phyloP scores from a whole-genome alignment of 75 land plant species.

The Picea sitchensis region DNA sequence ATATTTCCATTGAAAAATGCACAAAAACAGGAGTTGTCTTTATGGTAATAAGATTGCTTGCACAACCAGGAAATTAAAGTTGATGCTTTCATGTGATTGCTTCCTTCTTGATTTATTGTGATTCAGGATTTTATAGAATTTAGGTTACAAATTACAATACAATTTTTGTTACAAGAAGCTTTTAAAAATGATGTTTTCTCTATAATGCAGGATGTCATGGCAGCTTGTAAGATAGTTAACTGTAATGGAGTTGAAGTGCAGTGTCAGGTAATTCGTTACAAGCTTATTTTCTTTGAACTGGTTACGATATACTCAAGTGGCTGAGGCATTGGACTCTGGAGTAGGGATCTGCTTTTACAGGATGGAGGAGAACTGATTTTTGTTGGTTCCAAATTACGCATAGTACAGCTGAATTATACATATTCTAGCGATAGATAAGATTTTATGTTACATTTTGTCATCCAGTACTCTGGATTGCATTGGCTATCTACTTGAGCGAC shows the following conservation, averaged over 20 bases:
- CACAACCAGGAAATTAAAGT: not conserved
- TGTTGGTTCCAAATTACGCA: too few species aligned
- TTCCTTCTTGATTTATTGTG: constrained; percentile 1
- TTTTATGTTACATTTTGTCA: not conserved
- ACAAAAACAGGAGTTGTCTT: constrained; percentile 43
- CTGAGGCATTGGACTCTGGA: too few species aligned
- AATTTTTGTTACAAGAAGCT: too few species aligned
- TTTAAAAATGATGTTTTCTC: constrained; percentile 1
- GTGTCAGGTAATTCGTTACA: constrained; percentile 29
- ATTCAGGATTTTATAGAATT: too few species aligned
- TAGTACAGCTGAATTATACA: too few species aligned
- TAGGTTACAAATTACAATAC: too few species aligned
- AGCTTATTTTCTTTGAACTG: not conserved
- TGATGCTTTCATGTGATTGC: not conserved
- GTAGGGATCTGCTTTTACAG: too few species aligned
- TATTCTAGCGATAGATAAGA: too few species aligned
- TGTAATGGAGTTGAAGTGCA: constrained; percentile 51
- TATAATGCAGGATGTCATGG: constrained; percentile 36
- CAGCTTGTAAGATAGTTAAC: constrained; percentile 49
- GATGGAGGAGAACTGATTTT: too few species aligned
- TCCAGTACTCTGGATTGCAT: not conserved
- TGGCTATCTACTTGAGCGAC: not conserved
- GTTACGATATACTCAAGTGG: not conserved
- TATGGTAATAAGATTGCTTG: constrained; percentile 20
- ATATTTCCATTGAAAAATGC: constrained; percentile 41